A percentile compares a stretch with the other conserved stretches of the same genome.
Evolutionary conservation across 73 alveolate genomes (phyloP).

Genomic region (Stentor coeruleus): DNA sequence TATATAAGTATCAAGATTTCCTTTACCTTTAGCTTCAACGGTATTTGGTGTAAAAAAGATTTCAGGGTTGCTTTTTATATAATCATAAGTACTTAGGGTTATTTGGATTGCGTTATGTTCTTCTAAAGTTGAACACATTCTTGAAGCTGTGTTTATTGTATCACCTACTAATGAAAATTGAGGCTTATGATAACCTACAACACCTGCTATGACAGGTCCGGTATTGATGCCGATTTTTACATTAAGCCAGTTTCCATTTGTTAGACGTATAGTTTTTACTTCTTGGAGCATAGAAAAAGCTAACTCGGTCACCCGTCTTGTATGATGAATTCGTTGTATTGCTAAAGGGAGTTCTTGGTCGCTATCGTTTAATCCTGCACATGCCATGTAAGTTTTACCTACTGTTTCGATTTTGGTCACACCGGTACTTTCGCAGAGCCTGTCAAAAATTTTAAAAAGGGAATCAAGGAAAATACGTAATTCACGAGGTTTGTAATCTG

Average conservation of each 20-base stretch:
- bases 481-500: constrained; percentile 28
- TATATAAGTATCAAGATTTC: constrained; percentile 16
- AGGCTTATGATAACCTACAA: constrained; percentile 58
- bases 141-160: constrained; percentile 50
- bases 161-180: constrained; percentile 62
- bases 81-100: background rate
- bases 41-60: constrained; percentile 22
- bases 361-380: constrained; percentile 77
- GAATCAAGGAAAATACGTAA: constrained; percentile 35
- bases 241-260: constrained; percentile 35
- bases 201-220: constrained; percentile 66
- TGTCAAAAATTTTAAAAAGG: constrained; percentile 37
- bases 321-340: background rate
- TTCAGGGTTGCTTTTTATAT: constrained; percentile 23
- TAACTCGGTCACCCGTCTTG: constrained; percentile 8
- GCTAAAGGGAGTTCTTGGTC: constrained; percentile 21
- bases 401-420: constrained; percentile 77
- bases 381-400: constrained; percentile 85
- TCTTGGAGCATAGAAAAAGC: constrained; percentile 39
- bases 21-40: constrained; percentile 41
- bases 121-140: constrained; percentile 51
- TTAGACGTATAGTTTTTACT: constrained; percentile 31
- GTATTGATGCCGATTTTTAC: constrained; percentile 53
- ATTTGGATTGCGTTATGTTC: background rate
- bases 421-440: constrained; percentile 37